Evolutionary conservation across 768 basidiomycete genomes (phyloP).

Genomic region (Suillus occidentalis): DNA sequence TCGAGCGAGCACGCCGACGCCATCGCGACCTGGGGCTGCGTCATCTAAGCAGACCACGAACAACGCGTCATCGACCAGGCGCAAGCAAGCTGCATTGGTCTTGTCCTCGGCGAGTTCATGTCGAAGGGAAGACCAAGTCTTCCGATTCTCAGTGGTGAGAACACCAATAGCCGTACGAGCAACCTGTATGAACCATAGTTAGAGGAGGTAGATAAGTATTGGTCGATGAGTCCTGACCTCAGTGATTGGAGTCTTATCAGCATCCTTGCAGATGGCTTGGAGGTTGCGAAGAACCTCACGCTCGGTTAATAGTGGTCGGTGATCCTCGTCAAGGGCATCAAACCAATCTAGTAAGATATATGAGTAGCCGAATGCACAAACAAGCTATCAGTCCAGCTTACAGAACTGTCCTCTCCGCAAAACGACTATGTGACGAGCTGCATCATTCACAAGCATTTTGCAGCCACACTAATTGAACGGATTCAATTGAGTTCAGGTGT

Average conservation of each 20-base stretch:
- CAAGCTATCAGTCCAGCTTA: constrained; percentile 37
- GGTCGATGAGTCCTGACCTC: constrained; percentile 40
- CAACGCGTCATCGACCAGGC: constrained; percentile 85
- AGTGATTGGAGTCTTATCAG: constrained; percentile 73
- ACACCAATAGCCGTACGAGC: constrained; percentile 88
- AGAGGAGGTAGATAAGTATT: neutral
- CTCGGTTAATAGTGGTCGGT: constrained; percentile 83
- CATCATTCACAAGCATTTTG: constrained; percentile 72
- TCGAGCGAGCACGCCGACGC: constrained; percentile 8
- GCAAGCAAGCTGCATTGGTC: constrained; percentile 78
- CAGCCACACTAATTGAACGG: constrained; percentile 67
- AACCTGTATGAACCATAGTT: constrained; percentile 44
- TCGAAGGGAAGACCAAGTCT: constrained; percentile 84
- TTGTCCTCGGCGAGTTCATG: constrained; percentile 61
- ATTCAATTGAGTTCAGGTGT: neutral
- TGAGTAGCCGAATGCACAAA: neutral
- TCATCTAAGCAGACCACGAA: constrained; percentile 96
- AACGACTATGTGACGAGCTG: constrained; percentile 83
- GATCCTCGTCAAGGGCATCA: constrained; percentile 82
- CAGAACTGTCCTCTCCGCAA: constrained; percentile 92
- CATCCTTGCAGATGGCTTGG: constrained; percentile 86
- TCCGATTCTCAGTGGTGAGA: constrained; percentile 91
- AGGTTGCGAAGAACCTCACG: constrained; percentile 87
- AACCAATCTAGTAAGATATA: constrained; percentile 75
- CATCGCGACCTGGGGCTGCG: constrained; percentile 39